phyloP scores from a whole-genome alignment of 257 asterid species.

The Leonotis leonurus region DNA sequence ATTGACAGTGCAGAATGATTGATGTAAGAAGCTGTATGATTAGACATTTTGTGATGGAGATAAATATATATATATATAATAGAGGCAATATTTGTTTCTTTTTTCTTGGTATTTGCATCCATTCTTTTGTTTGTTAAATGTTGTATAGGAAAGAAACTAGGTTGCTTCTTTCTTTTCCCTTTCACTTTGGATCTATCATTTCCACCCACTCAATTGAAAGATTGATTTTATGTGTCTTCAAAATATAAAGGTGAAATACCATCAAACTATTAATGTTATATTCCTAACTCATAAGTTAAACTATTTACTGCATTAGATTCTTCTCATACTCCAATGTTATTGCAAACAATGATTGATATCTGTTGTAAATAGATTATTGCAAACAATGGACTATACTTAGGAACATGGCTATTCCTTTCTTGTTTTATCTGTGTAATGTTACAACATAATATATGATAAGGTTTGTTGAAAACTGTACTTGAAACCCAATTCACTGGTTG shows the following conservation, averaged over 20 bases:
- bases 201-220: slow-evolving; percentile 32
- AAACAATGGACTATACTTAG: too few relatives aligned
- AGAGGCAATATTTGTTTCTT: slow-evolving; percentile 7
- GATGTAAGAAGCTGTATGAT: slow-evolving; percentile 12
- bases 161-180: slow-evolving; percentile 20
- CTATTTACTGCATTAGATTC: too few relatives aligned
- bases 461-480: background rate
- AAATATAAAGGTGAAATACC: too few relatives aligned
- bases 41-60: slow-evolving; percentile 6
- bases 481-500: background rate
- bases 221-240: slow-evolving; percentile 46
- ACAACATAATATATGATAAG: background rate
- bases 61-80: too few relatives aligned
- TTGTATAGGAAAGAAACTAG: background rate
- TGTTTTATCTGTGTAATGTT: slow-evolving; percentile 2
- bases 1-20: background rate
- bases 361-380: too few relatives aligned
- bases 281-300: too few relatives aligned
- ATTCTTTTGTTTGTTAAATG: background rate
- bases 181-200: slow-evolving; percentile 46
- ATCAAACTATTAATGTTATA: too few relatives aligned
- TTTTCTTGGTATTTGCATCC: background rate
- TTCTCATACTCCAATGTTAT: too few relatives aligned
- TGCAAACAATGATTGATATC: too few relatives aligned
- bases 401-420: too few relatives aligned